Percentiles rank a stretch among this genome's conserved stretches.
Evolutionary conservation across 176 grass and related monocot species (phyloP).

Genomic region (Alopecurus myosuroides): DNA sequence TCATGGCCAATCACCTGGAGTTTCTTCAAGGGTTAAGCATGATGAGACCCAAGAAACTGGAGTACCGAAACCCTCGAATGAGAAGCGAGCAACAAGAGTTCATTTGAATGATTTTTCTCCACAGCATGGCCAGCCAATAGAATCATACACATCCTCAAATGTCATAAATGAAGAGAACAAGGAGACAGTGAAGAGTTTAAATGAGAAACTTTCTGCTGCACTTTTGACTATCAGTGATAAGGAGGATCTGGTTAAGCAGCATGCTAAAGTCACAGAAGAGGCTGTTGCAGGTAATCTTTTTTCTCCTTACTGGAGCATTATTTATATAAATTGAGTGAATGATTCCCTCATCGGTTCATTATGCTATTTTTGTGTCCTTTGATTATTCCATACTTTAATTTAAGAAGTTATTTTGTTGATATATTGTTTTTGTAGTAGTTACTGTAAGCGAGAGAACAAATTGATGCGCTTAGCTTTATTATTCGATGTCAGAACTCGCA

Average conservation of each 20-base stretch:
- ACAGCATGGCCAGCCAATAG: slow-evolving; percentile 25
- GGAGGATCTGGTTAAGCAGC: slow-evolving; percentile 95
- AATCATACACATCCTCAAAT: slow-evolving; percentile 29
- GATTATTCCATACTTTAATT: not conserved
- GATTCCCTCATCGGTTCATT: not conserved
- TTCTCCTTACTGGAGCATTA: not conserved
- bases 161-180: slow-evolving; percentile 44
- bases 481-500: not conserved
- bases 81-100: slow-evolving; percentile 25
- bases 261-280: slow-evolving; percentile 93
- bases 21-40: slow-evolving; percentile 44
- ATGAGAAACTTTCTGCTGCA: slow-evolving; percentile 67
- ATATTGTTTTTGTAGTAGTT: slow-evolving; percentile 2
- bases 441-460: not conserved
- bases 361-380: not conserved
- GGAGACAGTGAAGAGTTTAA: slow-evolving; percentile 69
- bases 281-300: slow-evolving; percentile 75
- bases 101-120: slow-evolving; percentile 27
- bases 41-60: slow-evolving; percentile 35
- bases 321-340: not conserved
- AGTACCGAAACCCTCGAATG: slow-evolving; percentile 23
- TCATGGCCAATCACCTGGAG: slow-evolving; percentile 27
- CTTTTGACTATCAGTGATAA: slow-evolving; percentile 74
- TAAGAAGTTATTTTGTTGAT: not conserved
- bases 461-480: slow-evolving; percentile 13